Base-by-base conservation (phyloP, 2,329 filamentous ascomycete genomes). In the Mycosphaerella arachidis region DNA sequence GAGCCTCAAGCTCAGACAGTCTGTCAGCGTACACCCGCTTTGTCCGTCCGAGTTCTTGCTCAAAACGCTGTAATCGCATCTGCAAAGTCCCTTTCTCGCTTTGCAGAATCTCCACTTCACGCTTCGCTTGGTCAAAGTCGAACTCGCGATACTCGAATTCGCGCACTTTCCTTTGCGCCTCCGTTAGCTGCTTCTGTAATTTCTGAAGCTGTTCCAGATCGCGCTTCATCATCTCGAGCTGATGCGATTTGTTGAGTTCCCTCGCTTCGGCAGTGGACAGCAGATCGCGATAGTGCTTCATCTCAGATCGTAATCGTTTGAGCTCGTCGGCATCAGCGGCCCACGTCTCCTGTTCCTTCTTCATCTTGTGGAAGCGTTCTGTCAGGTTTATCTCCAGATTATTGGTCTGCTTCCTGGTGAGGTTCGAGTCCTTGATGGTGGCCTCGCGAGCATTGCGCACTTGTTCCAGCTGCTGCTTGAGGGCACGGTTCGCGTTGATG, bases 401-500 rank as follows among this genome's bases (percentile, higher is more conserved):
- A 75, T 90, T 90, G 1, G 87, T 83, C 66, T 92, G 82, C 43
- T 83, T 85, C 35, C 89, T 85, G 3, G 70, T 71, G 18, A 73
- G 63, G 12, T 67, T 67, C 1, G 70, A 68, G 55, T 73, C 71
- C 45, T 70, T 72, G 55, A 71, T 64, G 2, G 71, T 72, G 0
- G 68, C 66, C 48, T 72, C 70, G 27, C 71, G 68, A 35, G 70
- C 70, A 52, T 61, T 68, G 45, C 68, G 67, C n/a, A 72, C 63
- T 55, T 72, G 70, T n/a, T 73, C 70, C 8, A 91, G 81, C 56
- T 89, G 87, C 57, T 85, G 84, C 71, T 88, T 90, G 31, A 93
- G 76, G 20, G 85, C 85, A 18, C 89, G 85, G 70, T 92, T 93
- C 18, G 83, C 86, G 67, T 91, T 88, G 64, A 93, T 84, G 3